Percentiles rank a stretch among this genome's conserved stretches.
Conservation (phyloP, 192 early-diverging fungal species). For the Backusella australiensis region DNA sequence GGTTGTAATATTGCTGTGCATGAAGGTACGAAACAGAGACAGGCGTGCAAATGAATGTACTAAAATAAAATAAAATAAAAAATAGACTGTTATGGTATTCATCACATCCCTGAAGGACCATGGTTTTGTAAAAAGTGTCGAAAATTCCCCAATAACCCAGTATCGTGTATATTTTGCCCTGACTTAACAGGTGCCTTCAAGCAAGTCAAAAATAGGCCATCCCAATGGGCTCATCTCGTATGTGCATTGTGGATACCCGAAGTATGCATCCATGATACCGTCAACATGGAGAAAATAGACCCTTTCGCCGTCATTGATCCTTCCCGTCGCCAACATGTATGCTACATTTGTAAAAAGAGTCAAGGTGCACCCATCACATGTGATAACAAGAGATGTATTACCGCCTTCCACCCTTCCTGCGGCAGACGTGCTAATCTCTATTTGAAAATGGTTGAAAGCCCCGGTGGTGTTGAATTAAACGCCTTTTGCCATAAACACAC, state of each 20-base stretch:
- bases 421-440: conserved; percentile 81
- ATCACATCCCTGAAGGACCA: conserved; percentile 98
- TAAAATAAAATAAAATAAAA: not conserved
- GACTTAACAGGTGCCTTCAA: conserved; percentile 94
- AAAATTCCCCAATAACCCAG: conserved; percentile 84
- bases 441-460: conserved; percentile 73
- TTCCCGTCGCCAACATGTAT: conserved; percentile 81
- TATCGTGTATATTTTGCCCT: conserved; percentile 91
- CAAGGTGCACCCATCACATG: conserved; percentile 96
- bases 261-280: conserved; percentile 77
- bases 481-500: conserved; percentile 91
- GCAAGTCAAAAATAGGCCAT: conserved; percentile 70
- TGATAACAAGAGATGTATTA: conserved; percentile 80
- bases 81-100: conserved; percentile 96
- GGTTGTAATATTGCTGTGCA: conserved; percentile 99
- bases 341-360: conserved; percentile 81
- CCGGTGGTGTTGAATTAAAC: conserved; percentile 60
- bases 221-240: conserved; percentile 93
- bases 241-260: conserved; percentile 99
- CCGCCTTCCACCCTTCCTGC: conserved; percentile 92
- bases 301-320: conserved; percentile 83
- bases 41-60: not conserved
- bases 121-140: conserved; percentile 99
- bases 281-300: conserved; percentile 98
- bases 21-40: conserved; percentile 60